Base-by-base conservation (phyloP, 1,284 basidiomycete species). In the Heterobasidion parviporum region DNA sequence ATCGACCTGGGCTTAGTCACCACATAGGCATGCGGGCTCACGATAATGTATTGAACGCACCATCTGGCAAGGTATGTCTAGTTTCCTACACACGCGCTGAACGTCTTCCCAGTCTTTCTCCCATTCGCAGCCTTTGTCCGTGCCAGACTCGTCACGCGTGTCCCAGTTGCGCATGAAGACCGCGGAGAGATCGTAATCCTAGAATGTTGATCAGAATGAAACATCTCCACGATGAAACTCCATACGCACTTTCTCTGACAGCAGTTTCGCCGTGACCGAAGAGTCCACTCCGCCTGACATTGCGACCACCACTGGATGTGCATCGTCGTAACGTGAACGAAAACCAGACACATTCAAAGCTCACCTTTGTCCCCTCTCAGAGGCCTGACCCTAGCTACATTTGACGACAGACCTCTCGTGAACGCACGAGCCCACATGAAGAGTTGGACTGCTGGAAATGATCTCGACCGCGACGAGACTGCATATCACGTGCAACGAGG, bases 231-330 rank as follows among this genome's bases (percentile, higher is more conserved):
- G 46, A 12, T 48, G 26, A 49, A 20, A 8, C 33, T 12, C 36
- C 6, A 32, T 16, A 60, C 68, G 45, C 16, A 88, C 89, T 67
- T 87, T 68, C 50, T 87, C 78, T 15, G 84, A 74, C n/a, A 96
- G 72, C 18, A 96, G 70, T 54, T 78, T 77, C 8, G 93, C 89
- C 1, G 88, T 78, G 6, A 94, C 90, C 3, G 90, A 93, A 1
- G 94, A 97, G 70, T 98, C 95, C 4, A 98, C 95, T 0, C 96
- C 96, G 41, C 96, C 96, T 0, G 93, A 97, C 89, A 98, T 94
- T 34, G 91, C 94, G 2, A 97, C 82, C 0, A 92, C 82, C 50
- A 98, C 92, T 93, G 63, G 47, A 46, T 8, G 9, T 26, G 20
- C 47, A 12, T 20, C 6, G 12, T 10, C 5, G n/a, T 32, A 50